These are phyloP conservation scores for Penicillium roqueforti DNA, from an alignment of 495 filamentous ascomycete species.

Conservation along the genomic window DNA sequence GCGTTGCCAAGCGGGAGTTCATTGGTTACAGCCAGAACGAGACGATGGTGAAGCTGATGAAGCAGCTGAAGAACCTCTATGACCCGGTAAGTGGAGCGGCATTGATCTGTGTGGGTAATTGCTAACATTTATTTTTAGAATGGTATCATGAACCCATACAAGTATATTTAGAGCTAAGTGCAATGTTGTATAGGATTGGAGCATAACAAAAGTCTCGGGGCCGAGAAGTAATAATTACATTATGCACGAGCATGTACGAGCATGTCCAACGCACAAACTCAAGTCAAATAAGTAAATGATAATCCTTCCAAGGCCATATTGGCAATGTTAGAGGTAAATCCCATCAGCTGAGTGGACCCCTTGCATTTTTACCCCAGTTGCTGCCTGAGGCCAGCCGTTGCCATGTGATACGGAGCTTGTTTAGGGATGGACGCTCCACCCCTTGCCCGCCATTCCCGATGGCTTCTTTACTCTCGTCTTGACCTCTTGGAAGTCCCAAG, in stretches of 20 bases:
- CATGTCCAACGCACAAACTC: background rate
- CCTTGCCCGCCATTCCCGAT: conserved; percentile 15
- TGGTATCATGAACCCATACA: conserved; percentile 93
- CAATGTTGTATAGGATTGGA: background rate
- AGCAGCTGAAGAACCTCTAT: conserved; percentile 83
- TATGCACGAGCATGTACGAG: too few species aligned
- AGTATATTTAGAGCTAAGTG: conserved; percentile 56
- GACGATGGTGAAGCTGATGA: conserved; percentile 86
- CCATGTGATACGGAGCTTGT: conserved; percentile 41
- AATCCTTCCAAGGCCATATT: background rate
- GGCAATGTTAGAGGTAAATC: background rate
- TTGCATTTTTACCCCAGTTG: conserved; percentile 14
- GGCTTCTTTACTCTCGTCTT: conserved; percentile 8
- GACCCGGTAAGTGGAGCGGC: conserved; percentile 68
- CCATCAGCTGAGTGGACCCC: background rate
- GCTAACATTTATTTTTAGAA: conserved; percentile 52
- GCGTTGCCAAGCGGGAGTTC: conserved; percentile 89
- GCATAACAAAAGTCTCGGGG: background rate
- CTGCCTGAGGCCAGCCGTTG: conserved; percentile 33
- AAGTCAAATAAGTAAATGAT: conserved; percentile 1
- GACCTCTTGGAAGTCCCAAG: conserved; percentile 5
- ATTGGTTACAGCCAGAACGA: conserved; percentile 88
- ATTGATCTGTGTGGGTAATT: background rate
- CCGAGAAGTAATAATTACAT: background rate
- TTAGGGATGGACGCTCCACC: conserved; percentile 30